phyloP scores from a whole-genome alignment of 257 asterid genomes.

The Plantago ovata region DNA sequence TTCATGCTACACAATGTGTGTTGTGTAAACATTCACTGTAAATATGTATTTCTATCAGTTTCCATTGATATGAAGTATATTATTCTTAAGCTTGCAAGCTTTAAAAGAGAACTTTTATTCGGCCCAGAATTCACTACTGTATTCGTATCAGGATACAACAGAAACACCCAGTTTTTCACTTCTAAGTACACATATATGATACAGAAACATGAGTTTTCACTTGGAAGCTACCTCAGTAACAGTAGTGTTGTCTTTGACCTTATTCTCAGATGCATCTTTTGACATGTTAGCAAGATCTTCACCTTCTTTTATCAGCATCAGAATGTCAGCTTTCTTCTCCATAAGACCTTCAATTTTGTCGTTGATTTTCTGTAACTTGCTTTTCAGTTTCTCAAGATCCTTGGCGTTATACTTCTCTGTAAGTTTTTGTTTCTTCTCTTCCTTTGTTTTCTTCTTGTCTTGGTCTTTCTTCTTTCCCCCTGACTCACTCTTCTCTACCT shows the following conservation, averaged over 20 bases:
- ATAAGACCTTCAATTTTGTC: conserved; percentile 42
- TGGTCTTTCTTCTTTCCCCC: conserved; percentile 28
- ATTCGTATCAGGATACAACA: too few relatives aligned
- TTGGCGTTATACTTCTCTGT: conserved; percentile 37
- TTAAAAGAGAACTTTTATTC: too few relatives aligned
- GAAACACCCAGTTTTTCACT: too few relatives aligned
- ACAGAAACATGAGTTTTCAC: too few relatives aligned
- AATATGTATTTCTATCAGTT: too few relatives aligned
- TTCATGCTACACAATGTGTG: neutral
- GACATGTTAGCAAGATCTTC: conserved; percentile 34
- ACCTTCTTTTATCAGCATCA: conserved; percentile 48
- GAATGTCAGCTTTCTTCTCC: conserved; percentile 44
- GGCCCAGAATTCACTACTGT: too few relatives aligned
- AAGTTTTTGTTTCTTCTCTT: conserved; percentile 46
- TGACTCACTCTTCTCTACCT: conserved; percentile 21
- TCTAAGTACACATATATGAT: too few relatives aligned
- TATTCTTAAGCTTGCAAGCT: too few relatives aligned
- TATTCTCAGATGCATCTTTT: conserved; percentile 25
- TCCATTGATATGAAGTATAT: too few relatives aligned
- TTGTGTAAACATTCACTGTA: too few relatives aligned
- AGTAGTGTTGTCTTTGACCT: conserved; percentile 12
- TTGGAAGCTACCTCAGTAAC: conserved; percentile 19
- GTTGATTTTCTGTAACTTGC: conserved; percentile 49
- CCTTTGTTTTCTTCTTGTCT: conserved; percentile 41
- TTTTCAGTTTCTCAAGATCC: conserved; percentile 45